Evolutionary conservation across 129 eudicot genomes (phyloP).

Genomic region (Logfia minima): DNA sequence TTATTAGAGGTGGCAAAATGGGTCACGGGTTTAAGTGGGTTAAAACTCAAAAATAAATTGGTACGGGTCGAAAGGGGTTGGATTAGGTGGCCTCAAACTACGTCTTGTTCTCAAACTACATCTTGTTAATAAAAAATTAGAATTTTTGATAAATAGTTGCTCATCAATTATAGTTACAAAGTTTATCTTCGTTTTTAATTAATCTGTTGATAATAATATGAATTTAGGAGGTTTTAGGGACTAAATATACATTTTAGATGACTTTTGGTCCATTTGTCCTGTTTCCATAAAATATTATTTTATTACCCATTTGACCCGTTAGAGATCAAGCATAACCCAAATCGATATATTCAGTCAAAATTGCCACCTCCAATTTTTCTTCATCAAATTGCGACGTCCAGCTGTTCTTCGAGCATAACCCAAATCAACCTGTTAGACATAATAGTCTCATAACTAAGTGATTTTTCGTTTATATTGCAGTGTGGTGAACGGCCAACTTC

Average conservation of each 20-base stretch:
- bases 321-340: neutral
- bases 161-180: no score
- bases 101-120: neutral
- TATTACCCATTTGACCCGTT: neutral
- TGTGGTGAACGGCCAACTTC: conserved; percentile 56
- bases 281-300: no score
- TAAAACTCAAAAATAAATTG: neutral
- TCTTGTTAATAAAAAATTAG: neutral
- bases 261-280: neutral
- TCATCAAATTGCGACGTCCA: neutral
- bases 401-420: neutral
- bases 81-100: neutral
- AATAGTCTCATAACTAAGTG: neutral
- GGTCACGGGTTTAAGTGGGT: neutral
- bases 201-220: no score
- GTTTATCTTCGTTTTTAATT: no score
- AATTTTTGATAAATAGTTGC: neutral
- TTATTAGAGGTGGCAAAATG: neutral
- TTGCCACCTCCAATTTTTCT: neutral
- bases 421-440: neutral
- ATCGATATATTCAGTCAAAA: neutral
- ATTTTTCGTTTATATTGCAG: conserved; percentile 41
- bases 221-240: no score
- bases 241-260: neutral
- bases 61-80: neutral